phyloP scores from a whole-genome alignment of 2,329 filamentous ascomycete species.

The Beauveria brongniartii region DNA sequence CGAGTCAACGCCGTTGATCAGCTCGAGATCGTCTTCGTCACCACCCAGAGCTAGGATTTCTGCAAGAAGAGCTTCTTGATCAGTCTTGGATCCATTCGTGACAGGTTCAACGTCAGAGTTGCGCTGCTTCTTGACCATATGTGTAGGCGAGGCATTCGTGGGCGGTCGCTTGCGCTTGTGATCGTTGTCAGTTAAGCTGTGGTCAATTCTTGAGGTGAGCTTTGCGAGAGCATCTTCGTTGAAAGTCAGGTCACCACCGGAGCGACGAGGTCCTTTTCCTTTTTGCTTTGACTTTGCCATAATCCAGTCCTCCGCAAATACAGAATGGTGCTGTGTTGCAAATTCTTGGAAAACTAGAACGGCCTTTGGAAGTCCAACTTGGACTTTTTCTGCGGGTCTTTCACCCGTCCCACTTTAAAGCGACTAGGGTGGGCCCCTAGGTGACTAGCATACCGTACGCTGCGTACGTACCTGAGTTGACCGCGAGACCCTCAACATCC shows the following conservation, averaged over 20 bases:
- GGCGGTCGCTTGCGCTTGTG: conserved; percentile 39
- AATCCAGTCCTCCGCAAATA: not conserved
- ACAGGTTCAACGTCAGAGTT: conserved; percentile 20
- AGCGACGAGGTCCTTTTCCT: conserved; percentile 22
- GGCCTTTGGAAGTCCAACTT: conserved; percentile 4
- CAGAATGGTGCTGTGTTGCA: not conserved
- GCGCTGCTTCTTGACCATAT: conserved; percentile 31
- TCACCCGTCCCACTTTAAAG: not conserved
- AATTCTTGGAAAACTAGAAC: conserved; percentile 4
- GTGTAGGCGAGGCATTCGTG: conserved; percentile 24
- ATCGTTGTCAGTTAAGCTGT: conserved; percentile 35
- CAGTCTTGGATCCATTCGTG: conserved; percentile 19
- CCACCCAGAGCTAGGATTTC: conserved; percentile 60
- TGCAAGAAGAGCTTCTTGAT: conserved; percentile 41
- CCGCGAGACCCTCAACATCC: not conserved
- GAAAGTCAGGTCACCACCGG: conserved; percentile 25
- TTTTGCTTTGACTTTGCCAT: conserved; percentile 30
- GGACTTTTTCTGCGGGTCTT: conserved; percentile 13
- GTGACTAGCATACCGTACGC: no score
- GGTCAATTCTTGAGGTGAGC: conserved; percentile 50
- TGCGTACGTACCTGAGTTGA: not conserved
- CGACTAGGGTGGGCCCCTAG: not conserved
- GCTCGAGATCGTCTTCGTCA: conserved; percentile 54
- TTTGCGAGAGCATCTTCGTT: conserved; percentile 43
- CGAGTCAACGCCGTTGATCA: conserved; percentile 46